Conservation (phyloP, 371 early-diverging fungal species). For the Syncephalastrum sp. region DNA sequence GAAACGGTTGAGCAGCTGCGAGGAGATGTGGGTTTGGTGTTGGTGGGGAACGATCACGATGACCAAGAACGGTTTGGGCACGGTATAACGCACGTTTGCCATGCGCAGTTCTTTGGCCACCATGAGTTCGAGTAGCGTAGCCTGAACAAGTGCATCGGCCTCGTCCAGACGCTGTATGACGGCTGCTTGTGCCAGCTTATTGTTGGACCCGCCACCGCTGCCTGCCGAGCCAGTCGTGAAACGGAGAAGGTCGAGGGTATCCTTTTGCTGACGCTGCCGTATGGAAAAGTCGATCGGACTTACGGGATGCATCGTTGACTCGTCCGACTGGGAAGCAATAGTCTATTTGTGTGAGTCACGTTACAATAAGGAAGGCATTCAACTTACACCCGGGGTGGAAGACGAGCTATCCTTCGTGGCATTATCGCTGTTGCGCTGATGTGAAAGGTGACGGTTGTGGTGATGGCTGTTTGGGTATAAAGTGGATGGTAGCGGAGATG, state of each 20-base stretch:
- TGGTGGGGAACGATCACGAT: conserved; percentile 36
- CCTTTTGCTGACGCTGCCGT: not conserved
- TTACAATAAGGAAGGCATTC: too few relatives aligned
- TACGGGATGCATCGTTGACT: conserved; percentile 22
- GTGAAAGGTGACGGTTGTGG: not conserved
- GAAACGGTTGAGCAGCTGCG: conserved; percentile 47
- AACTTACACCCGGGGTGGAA: too few relatives aligned
- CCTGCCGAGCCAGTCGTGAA: not conserved
- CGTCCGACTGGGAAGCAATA: too few relatives aligned
- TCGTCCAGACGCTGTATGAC: conserved; percentile 46
- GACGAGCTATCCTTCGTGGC: not conserved
- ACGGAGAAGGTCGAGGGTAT: too few relatives aligned
- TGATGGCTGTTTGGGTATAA: conserved; percentile 6
- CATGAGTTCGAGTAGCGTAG: conserved; percentile 52
- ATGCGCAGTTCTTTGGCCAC: conserved; percentile 51
- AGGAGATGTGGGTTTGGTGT: conserved; percentile 21
- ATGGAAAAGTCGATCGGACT: conserved; percentile 49
- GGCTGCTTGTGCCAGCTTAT: conserved; percentile 42
- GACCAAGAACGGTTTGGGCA: conserved; percentile 51
- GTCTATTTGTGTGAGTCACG: too few relatives aligned
- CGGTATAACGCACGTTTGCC: conserved; percentile 44
- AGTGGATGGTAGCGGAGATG: not conserved
- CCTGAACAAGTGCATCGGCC: conserved; percentile 44
- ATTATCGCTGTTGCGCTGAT: not conserved
- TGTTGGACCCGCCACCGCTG: conserved; percentile 4